These are phyloP conservation scores for Stenocarpella maydis DNA, from an alignment of 2,329 filamentous ascomycete species.

Conservation along the genomic window DNA sequence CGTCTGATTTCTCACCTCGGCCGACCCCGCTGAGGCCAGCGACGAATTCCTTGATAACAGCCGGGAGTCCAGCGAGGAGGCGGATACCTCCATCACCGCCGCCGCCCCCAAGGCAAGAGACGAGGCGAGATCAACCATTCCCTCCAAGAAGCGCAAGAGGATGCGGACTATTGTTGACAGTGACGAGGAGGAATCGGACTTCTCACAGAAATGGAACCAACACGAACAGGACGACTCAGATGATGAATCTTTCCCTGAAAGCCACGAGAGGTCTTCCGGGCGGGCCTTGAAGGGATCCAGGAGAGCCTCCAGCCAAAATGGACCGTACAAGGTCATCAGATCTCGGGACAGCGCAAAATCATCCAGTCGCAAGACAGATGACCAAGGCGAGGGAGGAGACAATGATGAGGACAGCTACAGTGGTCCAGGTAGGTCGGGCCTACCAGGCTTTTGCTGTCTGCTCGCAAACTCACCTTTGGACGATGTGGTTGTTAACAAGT, in stretches of 20 bases:
- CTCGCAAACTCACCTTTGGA: not conserved
- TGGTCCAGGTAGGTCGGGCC: not conserved
- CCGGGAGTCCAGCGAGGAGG: constrained; percentile 2
- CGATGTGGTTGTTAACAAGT: not conserved
- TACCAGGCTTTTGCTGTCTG: not conserved
- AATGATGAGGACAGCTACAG: not conserved
- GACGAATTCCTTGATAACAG: not conserved
- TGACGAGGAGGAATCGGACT: not conserved
- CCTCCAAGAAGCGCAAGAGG: not conserved
- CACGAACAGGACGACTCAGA: not conserved
- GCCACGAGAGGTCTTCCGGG: not conserved
- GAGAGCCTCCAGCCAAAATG: no score
- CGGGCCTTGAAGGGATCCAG: not conserved
- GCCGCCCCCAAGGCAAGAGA: not conserved
- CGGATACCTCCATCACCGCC: not conserved
- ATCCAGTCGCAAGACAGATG: not conserved
- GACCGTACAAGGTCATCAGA: not conserved
- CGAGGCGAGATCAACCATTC: not conserved
- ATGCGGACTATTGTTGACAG: not conserved
- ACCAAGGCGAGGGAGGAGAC: not conserved
- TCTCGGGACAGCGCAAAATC: not conserved
- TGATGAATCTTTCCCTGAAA: not conserved
- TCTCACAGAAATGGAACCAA: not conserved
- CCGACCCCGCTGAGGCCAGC: not conserved
- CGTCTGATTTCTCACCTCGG: not conserved